A percentile compares a stretch with the other conserved stretches of the same genome.
Conservation (phyloP, 306 rosid species). For the Ammopiptanthus mongolicus region DNA sequence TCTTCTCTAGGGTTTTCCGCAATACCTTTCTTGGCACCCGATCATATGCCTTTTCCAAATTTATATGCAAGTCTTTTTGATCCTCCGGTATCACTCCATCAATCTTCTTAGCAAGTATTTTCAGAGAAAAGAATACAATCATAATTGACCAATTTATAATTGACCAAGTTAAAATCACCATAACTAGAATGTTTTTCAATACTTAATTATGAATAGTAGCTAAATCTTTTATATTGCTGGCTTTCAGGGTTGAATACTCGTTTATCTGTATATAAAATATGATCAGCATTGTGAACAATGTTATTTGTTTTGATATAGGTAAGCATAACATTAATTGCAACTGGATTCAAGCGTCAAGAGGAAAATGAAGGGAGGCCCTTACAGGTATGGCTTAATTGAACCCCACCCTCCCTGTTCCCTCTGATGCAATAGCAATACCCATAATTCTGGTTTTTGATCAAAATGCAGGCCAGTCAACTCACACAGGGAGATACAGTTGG, state of each 20-base stretch:
- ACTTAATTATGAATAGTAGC: background rate
- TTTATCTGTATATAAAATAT: background rate
- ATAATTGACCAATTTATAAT: background rate
- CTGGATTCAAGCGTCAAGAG: constrained; percentile 99
- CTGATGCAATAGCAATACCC: background rate
- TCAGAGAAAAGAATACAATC: background rate
- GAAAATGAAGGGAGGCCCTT: constrained; percentile 73
- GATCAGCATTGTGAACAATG: background rate
- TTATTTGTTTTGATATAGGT: constrained; percentile 53
- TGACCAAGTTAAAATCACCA: background rate
- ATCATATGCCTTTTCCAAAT: too few species aligned
- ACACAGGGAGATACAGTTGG: constrained; percentile 71
- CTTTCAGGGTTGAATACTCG: background rate
- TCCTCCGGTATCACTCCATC: too few species aligned
- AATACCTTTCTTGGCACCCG: too few species aligned
- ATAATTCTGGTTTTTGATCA: constrained; percentile 12
- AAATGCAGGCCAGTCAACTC: constrained; percentile 60
- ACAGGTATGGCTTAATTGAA: constrained; percentile 47
- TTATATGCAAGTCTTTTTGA: too few species aligned
- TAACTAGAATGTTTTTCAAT: background rate
- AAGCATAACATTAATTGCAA: constrained; percentile 92
- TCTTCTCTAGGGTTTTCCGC: too few species aligned
- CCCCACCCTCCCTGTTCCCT: background rate
- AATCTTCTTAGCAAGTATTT: background rate
- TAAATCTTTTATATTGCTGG: background rate